Conservation (phyloP, 2,329 filamentous ascomycete species). For the Ambrosiella xylebori region DNA sequence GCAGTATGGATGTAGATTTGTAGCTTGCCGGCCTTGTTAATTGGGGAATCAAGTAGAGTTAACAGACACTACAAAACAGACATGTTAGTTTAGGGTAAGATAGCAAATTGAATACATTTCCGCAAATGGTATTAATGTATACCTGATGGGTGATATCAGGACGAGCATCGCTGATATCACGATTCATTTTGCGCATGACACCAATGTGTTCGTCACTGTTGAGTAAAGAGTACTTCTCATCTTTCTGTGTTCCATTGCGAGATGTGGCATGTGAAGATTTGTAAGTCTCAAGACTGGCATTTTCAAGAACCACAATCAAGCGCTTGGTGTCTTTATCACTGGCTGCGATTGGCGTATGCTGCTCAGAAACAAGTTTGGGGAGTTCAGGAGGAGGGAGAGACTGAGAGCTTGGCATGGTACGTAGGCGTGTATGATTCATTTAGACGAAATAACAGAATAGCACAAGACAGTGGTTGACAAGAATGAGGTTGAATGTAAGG, state of each 20-base stretch:
- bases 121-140: conserved; percentile 13
- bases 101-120: background rate
- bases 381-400: conserved; percentile 84
- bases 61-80: conserved; percentile 63
- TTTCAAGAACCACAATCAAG: conserved; percentile 88
- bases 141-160: conserved; percentile 99
- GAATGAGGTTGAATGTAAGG: background rate
- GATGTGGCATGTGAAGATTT: conserved; percentile 64
- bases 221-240: conserved; percentile 92
- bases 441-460: background rate
- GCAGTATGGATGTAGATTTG: conserved; percentile 98
- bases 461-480: background rate
- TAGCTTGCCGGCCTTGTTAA: conserved; percentile 95
- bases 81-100: background rate
- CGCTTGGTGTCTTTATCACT: conserved; percentile 82
- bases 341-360: conserved; percentile 66
- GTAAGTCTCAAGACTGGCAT: conserved; percentile 95
- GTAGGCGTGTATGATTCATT: conserved; percentile 13
- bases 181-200: conserved; percentile 98
- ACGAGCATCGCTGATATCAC: conserved; percentile 92
- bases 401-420: conserved; percentile 52
- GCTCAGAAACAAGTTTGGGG: conserved; percentile 83
- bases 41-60: conserved; percentile 88
- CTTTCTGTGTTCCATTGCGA: conserved; percentile 48
- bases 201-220: conserved; percentile 99